Evolutionary conservation across 73 alveolate species (phyloP).

Genomic region (Paramecium caudatum): DNA sequence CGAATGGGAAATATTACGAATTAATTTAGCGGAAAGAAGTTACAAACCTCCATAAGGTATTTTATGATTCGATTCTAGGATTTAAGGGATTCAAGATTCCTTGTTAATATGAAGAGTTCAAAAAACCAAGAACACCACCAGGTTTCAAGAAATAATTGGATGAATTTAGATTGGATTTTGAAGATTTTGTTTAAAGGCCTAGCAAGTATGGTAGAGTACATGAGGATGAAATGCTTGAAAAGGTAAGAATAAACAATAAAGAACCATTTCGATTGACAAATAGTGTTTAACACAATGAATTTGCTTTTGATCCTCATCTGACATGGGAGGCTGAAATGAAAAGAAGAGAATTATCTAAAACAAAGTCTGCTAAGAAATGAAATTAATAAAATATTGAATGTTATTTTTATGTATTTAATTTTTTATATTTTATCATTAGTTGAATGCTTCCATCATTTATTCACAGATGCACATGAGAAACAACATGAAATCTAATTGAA

Average conservation of each 20-base stretch:
- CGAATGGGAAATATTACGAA: conserved; percentile 61
- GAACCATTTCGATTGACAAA: conserved; percentile 69
- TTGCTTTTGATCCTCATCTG: conserved; percentile 67
- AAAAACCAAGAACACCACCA: conserved; percentile 64
- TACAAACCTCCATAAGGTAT: conserved; percentile 61
- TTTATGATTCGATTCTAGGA: not conserved
- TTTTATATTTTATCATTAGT: too few relatives aligned
- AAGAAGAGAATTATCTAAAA: not conserved
- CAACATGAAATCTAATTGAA: too few relatives aligned
- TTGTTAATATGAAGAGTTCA: conserved; percentile 42
- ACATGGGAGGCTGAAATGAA: conserved; percentile 73
- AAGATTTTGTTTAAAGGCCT: conserved; percentile 59
- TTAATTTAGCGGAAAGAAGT: conserved; percentile 65
- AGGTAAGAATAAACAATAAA: conserved; percentile 58
- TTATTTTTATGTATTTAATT: too few relatives aligned
- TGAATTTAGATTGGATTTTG: conserved; percentile 39
- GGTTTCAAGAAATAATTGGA: conserved; percentile 16
- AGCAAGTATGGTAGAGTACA: conserved; percentile 62
- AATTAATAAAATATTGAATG: too few relatives aligned
- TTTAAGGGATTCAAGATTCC: conserved; percentile 69
- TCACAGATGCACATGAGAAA: too few relatives aligned
- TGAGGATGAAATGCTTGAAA: conserved; percentile 64
- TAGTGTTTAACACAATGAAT: conserved; percentile 66
- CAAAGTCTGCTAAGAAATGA: too few relatives aligned
- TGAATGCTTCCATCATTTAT: too few relatives aligned